phyloP scores from a whole-genome alignment of 2,329 filamentous ascomycete species.

The Ophiocordyceps camponoti-leonardi region DNA sequence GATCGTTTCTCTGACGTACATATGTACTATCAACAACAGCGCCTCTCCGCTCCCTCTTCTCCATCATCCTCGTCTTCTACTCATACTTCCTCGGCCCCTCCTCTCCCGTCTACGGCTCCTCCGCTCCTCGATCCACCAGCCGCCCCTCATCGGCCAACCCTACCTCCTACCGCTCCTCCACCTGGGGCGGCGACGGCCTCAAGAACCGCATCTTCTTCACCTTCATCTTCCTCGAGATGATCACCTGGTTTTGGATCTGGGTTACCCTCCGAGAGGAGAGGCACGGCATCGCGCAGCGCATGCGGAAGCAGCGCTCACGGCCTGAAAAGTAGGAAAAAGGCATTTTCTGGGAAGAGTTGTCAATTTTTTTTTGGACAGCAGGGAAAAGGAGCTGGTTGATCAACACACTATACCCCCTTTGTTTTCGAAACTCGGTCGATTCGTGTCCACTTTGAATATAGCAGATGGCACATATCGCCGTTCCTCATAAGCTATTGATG shows the following conservation, averaged over 20 bases:
- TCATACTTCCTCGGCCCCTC: conserved; percentile 41
- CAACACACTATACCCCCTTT: neutral
- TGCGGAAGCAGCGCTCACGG: conserved; percentile 7
- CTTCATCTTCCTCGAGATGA: conserved; percentile 68
- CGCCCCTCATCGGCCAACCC: conserved; percentile 14
- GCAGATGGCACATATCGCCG: neutral
- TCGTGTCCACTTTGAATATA: too few species aligned
- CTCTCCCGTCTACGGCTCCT: conserved; percentile 27
- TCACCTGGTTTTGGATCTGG: conserved; percentile 78
- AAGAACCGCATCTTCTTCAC: conserved; percentile 77
- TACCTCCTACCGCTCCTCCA: conserved; percentile 16
- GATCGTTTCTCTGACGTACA: neutral
- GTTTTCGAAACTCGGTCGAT: neutral
- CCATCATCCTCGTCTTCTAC: conserved; percentile 45
- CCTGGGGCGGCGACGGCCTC: conserved; percentile 46
- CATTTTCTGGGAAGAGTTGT: neutral
- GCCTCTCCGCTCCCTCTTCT: conserved; percentile 47
- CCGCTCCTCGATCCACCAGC: conserved; percentile 5
- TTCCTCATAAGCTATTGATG: too few species aligned
- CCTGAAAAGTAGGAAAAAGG: neutral
- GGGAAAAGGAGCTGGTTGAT: neutral
- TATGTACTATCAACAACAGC: conserved; percentile 19
- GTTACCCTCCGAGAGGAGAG: conserved; percentile 51
- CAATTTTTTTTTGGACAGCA: neutral
- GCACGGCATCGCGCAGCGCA: conserved; percentile 20